Conservation (phyloP, 805 yeast genomes). For the Grigorovia yakushimaensis region DNA sequence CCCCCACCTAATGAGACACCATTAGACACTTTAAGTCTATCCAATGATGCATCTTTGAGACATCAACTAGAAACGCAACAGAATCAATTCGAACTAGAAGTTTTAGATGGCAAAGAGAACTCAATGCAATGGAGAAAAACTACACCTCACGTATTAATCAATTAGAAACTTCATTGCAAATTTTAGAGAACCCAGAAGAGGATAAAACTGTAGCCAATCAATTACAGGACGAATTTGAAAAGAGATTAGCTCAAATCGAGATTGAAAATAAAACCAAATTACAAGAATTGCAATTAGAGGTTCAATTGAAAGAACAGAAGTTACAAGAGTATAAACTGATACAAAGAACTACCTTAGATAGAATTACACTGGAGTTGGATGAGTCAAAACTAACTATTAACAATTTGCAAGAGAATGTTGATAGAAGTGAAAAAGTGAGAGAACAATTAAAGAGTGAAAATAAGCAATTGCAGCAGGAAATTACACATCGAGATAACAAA, state of each 20-base stretch:
- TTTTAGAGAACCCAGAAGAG: conserved; percentile 29
- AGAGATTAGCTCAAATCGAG: background rate
- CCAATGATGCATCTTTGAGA: conserved; percentile 14
- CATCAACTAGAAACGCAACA: conserved; percentile 32
- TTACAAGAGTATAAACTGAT: conserved; percentile 32
- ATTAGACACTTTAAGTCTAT: background rate
- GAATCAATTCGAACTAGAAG: conserved; percentile 31
- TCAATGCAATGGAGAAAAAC: conserved; percentile 20
- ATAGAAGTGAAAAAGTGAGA: conserved; percentile 20
- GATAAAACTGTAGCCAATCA: conserved; percentile 17
- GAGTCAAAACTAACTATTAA: conserved; percentile 12
- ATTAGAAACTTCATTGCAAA: conserved; percentile 11
- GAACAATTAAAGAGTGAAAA: conserved; percentile 16
- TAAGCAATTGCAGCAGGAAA: conserved; percentile 12
- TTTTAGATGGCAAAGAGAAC: conserved; percentile 17
- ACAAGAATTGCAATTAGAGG: conserved; percentile 7
- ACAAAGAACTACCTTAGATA: conserved; percentile 17
- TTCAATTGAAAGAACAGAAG: conserved; percentile 16
- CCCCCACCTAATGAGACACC: background rate
- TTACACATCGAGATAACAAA: conserved; percentile 19
- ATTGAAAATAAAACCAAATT: conserved; percentile 2
- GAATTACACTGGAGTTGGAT: conserved; percentile 10
- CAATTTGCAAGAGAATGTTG: conserved; percentile 12
- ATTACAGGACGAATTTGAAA: background rate
- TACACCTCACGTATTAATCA: conserved; percentile 20